Evolutionary conservation across 1,284 basidiomycete genomes (phyloP).

Genomic region (Cryptococcus amylolentus): DNA sequence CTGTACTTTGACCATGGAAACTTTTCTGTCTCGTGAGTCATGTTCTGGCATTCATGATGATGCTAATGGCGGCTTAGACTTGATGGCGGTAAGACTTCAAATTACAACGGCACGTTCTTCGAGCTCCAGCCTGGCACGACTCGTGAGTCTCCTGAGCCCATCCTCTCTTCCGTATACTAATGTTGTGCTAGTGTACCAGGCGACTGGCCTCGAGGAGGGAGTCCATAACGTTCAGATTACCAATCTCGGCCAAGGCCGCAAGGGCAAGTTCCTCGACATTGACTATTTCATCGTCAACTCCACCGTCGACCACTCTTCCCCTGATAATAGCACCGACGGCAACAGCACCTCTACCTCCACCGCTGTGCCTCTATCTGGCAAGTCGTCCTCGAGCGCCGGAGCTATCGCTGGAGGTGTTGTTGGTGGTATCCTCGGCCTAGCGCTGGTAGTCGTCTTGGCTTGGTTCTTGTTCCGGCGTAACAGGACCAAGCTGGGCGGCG

Average conservation of each 20-base stretch:
- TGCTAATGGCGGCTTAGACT: constrained; percentile 4
- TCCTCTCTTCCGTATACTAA: too few species aligned
- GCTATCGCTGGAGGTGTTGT: constrained; percentile 21
- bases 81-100: constrained; percentile 11
- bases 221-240: constrained; percentile 16
- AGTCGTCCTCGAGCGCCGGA: constrained; percentile 1
- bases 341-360: background rate
- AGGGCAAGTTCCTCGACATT: constrained; percentile 13
- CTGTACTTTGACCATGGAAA: constrained; percentile 18
- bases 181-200: constrained; percentile 10
- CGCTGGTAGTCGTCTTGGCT: constrained; percentile 11
- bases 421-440: constrained; percentile 12
- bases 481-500: too few species aligned
- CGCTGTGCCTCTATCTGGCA: too few species aligned
- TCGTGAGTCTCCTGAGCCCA: constrained; percentile 5
- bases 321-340: background rate
- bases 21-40: constrained; percentile 11
- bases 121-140: constrained; percentile 4
- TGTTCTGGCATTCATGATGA: background rate
- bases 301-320: constrained; percentile 1
- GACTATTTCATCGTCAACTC: constrained; percentile 20
- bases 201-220: constrained; percentile 12
- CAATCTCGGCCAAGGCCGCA: constrained; percentile 12
- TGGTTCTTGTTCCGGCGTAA: constrained; percentile 8
- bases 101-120: constrained; percentile 13